Evolutionary conservation across 2,329 filamentous ascomycete genomes (phyloP), one percentile per base, ranked within the genome.

Genomic region (Xylaria hypoxylon): DNA sequence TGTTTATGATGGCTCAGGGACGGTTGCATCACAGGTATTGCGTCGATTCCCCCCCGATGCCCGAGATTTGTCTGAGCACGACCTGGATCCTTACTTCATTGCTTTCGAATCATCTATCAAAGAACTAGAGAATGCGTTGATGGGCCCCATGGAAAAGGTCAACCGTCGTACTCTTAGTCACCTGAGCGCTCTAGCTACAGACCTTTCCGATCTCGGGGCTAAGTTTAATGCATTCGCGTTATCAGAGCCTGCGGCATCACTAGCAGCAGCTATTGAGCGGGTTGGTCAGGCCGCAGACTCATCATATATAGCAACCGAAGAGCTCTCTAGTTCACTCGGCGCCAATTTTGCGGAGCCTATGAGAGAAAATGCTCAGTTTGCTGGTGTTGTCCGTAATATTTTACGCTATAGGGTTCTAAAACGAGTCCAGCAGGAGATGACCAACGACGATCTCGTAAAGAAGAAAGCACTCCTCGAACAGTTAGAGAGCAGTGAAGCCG

Each of bases 331-430:
- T 1, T 91, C 92, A 0, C 82, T 99, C n/a, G 94, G 94, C 22
- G 94, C 95, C 38, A 96, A 89, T 71, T 99, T 99, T 76, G 94
- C 96, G 0, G 96, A 99, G 76, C 96, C 96, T 0, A 97, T 99
- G 93, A 89, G 96, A 62, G 96, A 99, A 80, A 97, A 94, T 74
- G 94, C 96, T 13, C 96, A 99, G 76, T 99, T 99, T 78, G 96
- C 96, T 0, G 93, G 96, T 11, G 93, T 99, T 0, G 96, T 99
- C 3, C 89, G 94, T 47, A 92, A 85, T 71, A 95, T 99, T 38
- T 83, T 99, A 61, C 89, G 92, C 70, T 99, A 97, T 77, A 86
- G 96, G 17, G 91, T 98, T 2, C 82, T 97, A 68, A 99, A 99
- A 82, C 88, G 96, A 52, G 93, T 99, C 59, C 96, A 99, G 77